Evolutionary conservation across 106 monocot genomes (phyloP), one percentile per base, ranked within the genome.

Genomic region (Acorus gramineus): DNA sequence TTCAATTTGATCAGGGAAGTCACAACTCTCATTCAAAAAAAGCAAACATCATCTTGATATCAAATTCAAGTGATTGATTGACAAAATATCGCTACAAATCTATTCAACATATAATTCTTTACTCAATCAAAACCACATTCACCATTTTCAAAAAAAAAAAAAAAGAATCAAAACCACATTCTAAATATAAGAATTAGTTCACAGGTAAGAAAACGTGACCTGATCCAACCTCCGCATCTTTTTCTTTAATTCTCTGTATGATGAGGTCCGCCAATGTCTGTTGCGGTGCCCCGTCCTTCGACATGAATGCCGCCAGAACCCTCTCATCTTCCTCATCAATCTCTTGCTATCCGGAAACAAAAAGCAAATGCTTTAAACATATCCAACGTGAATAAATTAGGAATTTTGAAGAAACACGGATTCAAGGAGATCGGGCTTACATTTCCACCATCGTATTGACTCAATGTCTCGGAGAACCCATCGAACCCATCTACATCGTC

Each of bases 261-360:
- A 98, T 92, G 42, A 98, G 57, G 78, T 98, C 98, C 0, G 85
- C 83, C 61, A 98, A 64, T 0, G 87, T 92, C 50, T 44, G 79
- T 67, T 85, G 81, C 2, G 83, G 81, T 6, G 77, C 77, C 5
- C 81, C 65, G 42, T 85, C 71, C 46, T 74, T 75, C 2, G 79
- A 73, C 80, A 89, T 84, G 66, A 98, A 98, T 7, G 79, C 74
- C 2, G 78, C 80, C 69, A 98, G 66, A 45, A 86, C 67, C 71
- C 64, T 85, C 75, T 98, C 98, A 67, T 98, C 98, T 57, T 92
- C 92, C 68, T 85, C 88, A 60, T 89, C 73, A 47, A 98, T 82
- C 63, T 85, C 85, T 73, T 77, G 60, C 96, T 98, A 68, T 51
- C 28, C 28, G 28, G 28, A 52, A 65, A 60, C 52, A 9, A 52